Evolutionary conservation across 768 basidiomycete species (phyloP).

Genomic region (Naematelia aurantialba): DNA sequence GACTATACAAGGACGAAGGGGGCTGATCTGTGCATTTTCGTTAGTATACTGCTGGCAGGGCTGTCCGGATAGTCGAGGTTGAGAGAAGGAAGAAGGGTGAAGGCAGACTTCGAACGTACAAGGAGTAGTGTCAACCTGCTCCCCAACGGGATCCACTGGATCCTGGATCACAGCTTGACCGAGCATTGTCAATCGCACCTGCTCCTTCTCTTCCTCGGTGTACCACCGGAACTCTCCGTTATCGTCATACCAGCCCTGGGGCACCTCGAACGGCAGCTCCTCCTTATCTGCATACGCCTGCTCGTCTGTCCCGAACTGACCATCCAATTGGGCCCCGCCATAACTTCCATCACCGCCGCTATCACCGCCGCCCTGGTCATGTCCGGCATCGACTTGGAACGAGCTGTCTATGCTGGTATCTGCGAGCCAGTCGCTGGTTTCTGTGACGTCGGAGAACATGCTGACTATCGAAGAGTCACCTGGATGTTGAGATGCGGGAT

Average conservation of each 20-base stretch:
- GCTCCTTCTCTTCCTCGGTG: conserved; percentile 44
- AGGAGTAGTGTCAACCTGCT: not conserved
- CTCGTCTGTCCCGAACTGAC: not conserved
- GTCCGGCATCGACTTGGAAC: conserved; percentile 8
- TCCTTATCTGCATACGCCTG: conserved; percentile 22
- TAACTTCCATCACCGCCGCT: too few species aligned
- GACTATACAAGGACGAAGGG: conserved; percentile 6
- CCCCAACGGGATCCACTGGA: not conserved
- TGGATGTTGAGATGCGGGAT: conserved; percentile 5
- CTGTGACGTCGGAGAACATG: conserved; percentile 25
- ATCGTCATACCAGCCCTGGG: conserved; percentile 49
- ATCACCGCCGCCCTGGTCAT: not conserved
- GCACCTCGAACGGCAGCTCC: conserved; percentile 31
- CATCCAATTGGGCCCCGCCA: not conserved
- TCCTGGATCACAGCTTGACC: not conserved
- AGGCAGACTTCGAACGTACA: not conserved
- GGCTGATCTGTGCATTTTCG: conserved; percentile 2
- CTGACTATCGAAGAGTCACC: conserved; percentile 10
- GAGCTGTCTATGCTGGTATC: conserved; percentile 36
- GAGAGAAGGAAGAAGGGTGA: too few species aligned
- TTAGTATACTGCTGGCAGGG: not conserved
- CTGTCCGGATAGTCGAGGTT: not conserved
- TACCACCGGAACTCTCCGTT: conserved; percentile 46
- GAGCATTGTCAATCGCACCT: conserved; percentile 30
- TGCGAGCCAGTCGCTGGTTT: conserved; percentile 33